These are phyloP conservation scores for Gracilaria domingensis DNA, from an alignment of 23 red algal species.

Conservation along the genomic window DNA sequence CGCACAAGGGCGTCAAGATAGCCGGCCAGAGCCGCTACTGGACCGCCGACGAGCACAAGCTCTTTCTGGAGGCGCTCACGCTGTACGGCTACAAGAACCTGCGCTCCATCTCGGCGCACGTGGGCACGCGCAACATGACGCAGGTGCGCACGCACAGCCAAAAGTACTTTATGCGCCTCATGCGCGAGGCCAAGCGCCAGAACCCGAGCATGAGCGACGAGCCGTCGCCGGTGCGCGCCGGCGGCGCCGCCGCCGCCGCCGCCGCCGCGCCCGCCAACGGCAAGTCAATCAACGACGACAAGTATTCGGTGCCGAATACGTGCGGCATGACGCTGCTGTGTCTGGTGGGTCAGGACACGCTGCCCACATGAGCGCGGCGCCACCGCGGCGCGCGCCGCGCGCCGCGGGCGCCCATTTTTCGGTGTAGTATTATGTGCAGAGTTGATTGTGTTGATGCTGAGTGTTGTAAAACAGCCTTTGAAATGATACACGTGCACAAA, in stretches of 20 bases:
- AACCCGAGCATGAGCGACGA: slow-evolving; percentile 2
- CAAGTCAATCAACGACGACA: slow-evolving; percentile 13
- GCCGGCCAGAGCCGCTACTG: slow-evolving; percentile 89
- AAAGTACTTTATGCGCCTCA: slow-evolving; percentile 93
- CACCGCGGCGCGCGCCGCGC: not conserved
- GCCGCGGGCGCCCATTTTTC: not conserved
- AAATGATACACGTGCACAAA: no score
- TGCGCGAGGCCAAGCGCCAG: slow-evolving; percentile 78
- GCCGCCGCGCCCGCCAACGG: not conserved
- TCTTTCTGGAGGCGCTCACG: slow-evolving; percentile 89
- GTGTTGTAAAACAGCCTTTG: no score
- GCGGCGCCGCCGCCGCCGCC: not conserved
- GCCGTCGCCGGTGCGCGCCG: not conserved
- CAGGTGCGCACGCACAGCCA: slow-evolving; percentile 95
- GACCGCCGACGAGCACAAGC: slow-evolving; percentile 86
- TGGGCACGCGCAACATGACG: slow-evolving; percentile 88
- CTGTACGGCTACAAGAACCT: slow-evolving; percentile 92
- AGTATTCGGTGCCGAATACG: slow-evolving; percentile 72
- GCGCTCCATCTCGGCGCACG: slow-evolving; percentile 83
- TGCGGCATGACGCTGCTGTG: slow-evolving; percentile 79
- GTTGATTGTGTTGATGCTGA: no score
- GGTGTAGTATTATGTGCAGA: no score
- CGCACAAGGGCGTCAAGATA: slow-evolving; percentile 54
- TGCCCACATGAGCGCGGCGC: not conserved
- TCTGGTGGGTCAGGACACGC: slow-evolving; percentile 76